These are phyloP conservation scores for Funneliformis caledonium DNA, from an alignment of 371 early-diverging fungal species.

Conservation along the genomic window DNA sequence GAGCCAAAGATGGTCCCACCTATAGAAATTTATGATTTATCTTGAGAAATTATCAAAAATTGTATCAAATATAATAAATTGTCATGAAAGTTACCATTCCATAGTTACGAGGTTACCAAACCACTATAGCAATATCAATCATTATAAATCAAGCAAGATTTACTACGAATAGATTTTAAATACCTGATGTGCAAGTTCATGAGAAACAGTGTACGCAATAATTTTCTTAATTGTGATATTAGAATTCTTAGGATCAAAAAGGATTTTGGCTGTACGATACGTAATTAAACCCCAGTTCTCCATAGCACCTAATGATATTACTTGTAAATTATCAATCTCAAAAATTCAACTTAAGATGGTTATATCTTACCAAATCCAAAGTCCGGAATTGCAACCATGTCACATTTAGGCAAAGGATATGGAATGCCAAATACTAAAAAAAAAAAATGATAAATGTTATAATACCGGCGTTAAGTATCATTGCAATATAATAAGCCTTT, in stretches of 20 bases:
- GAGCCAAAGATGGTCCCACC: conserved; percentile 96
- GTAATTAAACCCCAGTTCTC: conserved; percentile 98
- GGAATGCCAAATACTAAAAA: conserved; percentile 72
- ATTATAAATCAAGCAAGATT: too few species aligned
- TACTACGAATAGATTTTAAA: background rate
- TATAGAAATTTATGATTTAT: conserved; percentile 20
- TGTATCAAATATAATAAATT: background rate
- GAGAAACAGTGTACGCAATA: conserved; percentile 86
- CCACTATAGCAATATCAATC: conserved; percentile 55
- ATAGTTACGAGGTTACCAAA: conserved; percentile 97
- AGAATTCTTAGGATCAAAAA: conserved; percentile 70
- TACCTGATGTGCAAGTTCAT: conserved; percentile 94
- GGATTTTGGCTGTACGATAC: conserved; percentile 78
- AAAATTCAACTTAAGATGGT: background rate
- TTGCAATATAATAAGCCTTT: background rate
- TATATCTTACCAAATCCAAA: conserved; percentile 65
- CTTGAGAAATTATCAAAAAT: background rate
- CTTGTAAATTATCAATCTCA: background rate
- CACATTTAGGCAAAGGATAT: conserved; percentile 90
- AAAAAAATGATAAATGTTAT: background rate
- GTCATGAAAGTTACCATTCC: conserved; percentile 49
- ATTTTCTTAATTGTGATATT: conserved; percentile 69
- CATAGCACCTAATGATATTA: conserved; percentile 64
- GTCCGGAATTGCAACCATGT: conserved; percentile 90
- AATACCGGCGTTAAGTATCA: background rate